Evolutionary conservation across 2,329 filamentous ascomycete genomes (phyloP).

Genomic region (Alternaria longipes): DNA sequence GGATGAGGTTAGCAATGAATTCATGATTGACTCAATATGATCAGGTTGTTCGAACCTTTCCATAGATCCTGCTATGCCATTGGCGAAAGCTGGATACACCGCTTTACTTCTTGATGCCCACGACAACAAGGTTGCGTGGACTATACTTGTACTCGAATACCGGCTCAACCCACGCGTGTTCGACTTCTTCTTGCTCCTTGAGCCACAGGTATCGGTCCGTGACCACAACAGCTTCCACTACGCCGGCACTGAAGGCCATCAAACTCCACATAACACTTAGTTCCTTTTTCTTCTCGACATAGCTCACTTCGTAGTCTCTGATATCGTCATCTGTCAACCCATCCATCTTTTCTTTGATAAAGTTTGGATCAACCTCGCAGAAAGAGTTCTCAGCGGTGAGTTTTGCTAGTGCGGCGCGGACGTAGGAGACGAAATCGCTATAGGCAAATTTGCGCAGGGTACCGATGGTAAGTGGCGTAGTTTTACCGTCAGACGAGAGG

Average conservation of each 20-base stretch:
- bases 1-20: background rate
- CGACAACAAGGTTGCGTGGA: slow-evolving; percentile 90
- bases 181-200: slow-evolving; percentile 75
- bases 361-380: slow-evolving; percentile 48
- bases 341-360: slow-evolving; percentile 72
- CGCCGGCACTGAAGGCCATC: slow-evolving; percentile 93
- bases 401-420: slow-evolving; percentile 82
- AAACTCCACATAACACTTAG: slow-evolving; percentile 89
- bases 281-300: slow-evolving; percentile 75
- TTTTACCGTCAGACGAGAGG: slow-evolving; percentile 61
- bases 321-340: slow-evolving; percentile 80
- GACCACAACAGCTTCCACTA: slow-evolving; percentile 90
- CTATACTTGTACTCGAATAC: slow-evolving; percentile 90
- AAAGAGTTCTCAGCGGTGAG: slow-evolving; percentile 56
- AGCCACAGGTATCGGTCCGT: slow-evolving; percentile 90
- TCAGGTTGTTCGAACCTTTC: background rate
- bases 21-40: background rate
- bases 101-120: slow-evolving; percentile 76
- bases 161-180: slow-evolving; percentile 86
- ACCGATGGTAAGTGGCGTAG: slow-evolving; percentile 85
- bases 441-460: slow-evolving; percentile 84
- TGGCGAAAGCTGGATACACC: background rate
- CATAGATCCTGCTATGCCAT: background rate
- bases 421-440: slow-evolving; percentile 76
- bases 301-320: slow-evolving; percentile 71